Conservation (phyloP, 768 basidiomycete species). For the Agrocybe pediades region DNA sequence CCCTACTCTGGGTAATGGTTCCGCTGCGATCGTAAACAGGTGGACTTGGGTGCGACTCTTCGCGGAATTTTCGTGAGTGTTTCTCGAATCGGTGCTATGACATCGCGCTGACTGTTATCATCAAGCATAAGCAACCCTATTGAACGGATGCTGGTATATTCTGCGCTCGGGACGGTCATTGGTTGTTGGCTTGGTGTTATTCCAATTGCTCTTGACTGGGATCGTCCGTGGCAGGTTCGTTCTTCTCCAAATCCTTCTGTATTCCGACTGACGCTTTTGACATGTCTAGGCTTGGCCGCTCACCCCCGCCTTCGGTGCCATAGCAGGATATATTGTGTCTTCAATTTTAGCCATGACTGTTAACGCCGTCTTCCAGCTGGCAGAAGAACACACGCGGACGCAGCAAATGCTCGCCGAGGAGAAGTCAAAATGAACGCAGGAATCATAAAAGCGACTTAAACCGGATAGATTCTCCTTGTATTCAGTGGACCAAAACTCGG, state of each 20-base stretch:
- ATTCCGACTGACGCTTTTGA: slow-evolving; percentile 2
- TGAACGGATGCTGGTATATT: slow-evolving; percentile 81
- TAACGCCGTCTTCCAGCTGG: slow-evolving; percentile 39
- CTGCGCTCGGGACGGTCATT: slow-evolving; percentile 66
- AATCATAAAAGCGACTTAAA: too few relatives aligned
- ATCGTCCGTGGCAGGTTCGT: slow-evolving; percentile 93
- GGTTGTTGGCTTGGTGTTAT: slow-evolving; percentile 84
- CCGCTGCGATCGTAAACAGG: slow-evolving; percentile 51
- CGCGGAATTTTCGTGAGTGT: slow-evolving; percentile 76
- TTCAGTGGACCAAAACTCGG: not conserved
- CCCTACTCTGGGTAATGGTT: slow-evolving; percentile 47
- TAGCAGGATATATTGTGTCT: slow-evolving; percentile 66
- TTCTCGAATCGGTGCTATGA: slow-evolving; percentile 2
- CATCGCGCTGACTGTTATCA: slow-evolving; percentile 5
- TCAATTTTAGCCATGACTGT: slow-evolving; percentile 55
- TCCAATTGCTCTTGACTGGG: slow-evolving; percentile 94
- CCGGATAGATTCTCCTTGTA: too few relatives aligned
- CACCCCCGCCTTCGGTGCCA: slow-evolving; percentile 71
- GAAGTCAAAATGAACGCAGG: slow-evolving; percentile 15
- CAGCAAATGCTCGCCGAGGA: slow-evolving; percentile 15
- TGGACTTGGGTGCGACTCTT: slow-evolving; percentile 81
- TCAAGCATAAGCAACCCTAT: slow-evolving; percentile 60
- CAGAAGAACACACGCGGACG: slow-evolving; percentile 33
- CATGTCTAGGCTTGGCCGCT: slow-evolving; percentile 75
- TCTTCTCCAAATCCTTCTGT: not conserved